Conservation (phyloP, 495 filamentous ascomycete genomes). For the Podospora bellae-mahoneyi region DNA sequence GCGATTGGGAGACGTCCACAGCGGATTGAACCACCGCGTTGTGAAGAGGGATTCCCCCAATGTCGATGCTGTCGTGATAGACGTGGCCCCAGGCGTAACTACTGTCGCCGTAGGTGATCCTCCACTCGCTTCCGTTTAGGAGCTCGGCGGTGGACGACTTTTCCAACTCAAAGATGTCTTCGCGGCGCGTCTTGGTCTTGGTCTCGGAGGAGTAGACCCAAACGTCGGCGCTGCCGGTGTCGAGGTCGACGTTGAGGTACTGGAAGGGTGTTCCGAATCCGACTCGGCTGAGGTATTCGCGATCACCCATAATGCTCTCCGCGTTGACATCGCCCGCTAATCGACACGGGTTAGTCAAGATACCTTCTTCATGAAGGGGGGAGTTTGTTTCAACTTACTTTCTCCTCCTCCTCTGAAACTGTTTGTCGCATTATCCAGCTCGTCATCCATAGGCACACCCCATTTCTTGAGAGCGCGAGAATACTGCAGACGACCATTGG, state of each 20-base stretch:
- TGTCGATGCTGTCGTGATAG: conserved; percentile 36
- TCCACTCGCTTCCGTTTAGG: conserved; percentile 54
- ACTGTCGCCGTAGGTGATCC: conserved; percentile 57
- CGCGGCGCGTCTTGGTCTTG: not conserved
- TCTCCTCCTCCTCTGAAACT: not conserved
- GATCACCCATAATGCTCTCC: conserved; percentile 41
- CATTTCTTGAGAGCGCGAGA: conserved; percentile 26
- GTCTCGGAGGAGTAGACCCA: conserved; percentile 32
- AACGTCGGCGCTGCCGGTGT: conserved; percentile 73
- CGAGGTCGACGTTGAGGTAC: conserved; percentile 62
- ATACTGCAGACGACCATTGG: conserved; percentile 28
- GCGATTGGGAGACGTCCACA: conserved; percentile 28
- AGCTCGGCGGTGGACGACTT: conserved; percentile 60
- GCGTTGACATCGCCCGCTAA: conserved; percentile 22
- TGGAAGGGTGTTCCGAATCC: conserved; percentile 68
- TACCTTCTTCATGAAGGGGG: not conserved
- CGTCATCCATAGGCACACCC: conserved; percentile 13
- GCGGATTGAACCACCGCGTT: conserved; percentile 55
- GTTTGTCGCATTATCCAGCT: conserved; percentile 6
- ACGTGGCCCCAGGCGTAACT: conserved; percentile 36
- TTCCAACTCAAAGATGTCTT: conserved; percentile 37
- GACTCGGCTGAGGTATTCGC: conserved; percentile 61
- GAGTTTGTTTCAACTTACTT: not conserved
- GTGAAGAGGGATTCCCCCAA: conserved; percentile 51
- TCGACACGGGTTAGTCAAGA: not conserved